Evolutionary conservation across 2,329 filamentous ascomycete genomes (phyloP), one percentile per base, ranked within the genome.

Genomic region (Penicillium sp.): DNA sequence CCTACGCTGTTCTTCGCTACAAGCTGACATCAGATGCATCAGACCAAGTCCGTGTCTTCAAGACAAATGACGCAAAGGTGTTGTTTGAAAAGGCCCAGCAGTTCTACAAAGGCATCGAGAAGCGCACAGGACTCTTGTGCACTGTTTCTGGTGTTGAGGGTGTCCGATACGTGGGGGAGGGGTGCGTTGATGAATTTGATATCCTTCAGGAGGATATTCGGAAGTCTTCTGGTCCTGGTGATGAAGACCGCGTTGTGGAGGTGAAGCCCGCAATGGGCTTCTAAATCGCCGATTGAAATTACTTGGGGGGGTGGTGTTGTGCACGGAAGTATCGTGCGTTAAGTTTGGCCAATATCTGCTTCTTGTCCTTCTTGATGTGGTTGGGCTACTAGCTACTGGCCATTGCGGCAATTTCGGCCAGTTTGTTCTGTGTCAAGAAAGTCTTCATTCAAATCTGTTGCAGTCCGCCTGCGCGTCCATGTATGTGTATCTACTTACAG

Each of bases 51-150:
- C 62, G 66, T 2, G 46, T 56, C 8, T 66, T 70, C 16, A 50
- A 61, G 3, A 32, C 65, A 16, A 46, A 55, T 1, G 58, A 49
- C 1, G 52, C 59, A 5, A 46, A 55, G 4, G 50, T 60, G 2
- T 37, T 69, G 3, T 69, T 68, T 31, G 48, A 57, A 4, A 68
- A 64, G 45, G 63, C 65, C 1, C 32, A 37, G 2, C 50, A 56
- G 1, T 68, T 68, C 34, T 69, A 63, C 35, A 53, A 42, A 2
- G 46, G 44, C 3, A n/a, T 50, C 2, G 53, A 64, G 2, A 52
- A 62, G 10, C 29, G 14, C 1, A 34, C 32, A 2, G 59, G 55
- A 7, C 50, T 67, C 3, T 50, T 60, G 3, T 63, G 51, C 43
- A 48, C 50, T 32, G 14, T 55, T 8, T 39, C 51, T 13, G 54